Evolutionary conservation across 768 basidiomycete species (phyloP), one percentile per base, ranked within the genome.

Genomic region (Lactarius psammicola): DNA sequence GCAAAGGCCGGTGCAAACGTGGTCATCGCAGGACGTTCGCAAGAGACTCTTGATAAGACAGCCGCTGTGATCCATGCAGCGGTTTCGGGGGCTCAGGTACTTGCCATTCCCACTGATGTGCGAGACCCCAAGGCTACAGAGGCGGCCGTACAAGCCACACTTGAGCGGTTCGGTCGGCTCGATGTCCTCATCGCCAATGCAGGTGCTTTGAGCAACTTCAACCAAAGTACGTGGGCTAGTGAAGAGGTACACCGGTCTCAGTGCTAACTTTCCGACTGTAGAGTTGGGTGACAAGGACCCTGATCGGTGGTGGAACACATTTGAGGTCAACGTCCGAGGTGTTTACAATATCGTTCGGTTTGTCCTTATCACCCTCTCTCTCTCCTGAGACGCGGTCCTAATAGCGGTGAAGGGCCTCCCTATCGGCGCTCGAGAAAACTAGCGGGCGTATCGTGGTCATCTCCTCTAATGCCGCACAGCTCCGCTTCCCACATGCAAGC

Each of bases 1-100:
- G 71, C 75, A 4, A 69, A 69, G 1, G 72, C 74, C 4, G 75
- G 75, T 18, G 74, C 72, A 8, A 67, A 56, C n/a, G 20, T 75
- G 18, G 66, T 71, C 9, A 63, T 75, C 4, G 63, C 68, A n/a
- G 71, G 71, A 1, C 70, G 73, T 2, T 61, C 63, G 2, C 17
- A 56, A 42, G 62, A 23, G 4, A 61, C 70, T 4, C 60, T 75
- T 51, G 69, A 65, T 10, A 72, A 64, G 23, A 72, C 69, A 26
- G 38, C 74, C 69, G n/a, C 55, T 44, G 17, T 64, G 63, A 18
- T 73, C 75, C 44, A 36, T 62, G 40, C 17, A 61, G 7, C n/a
- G 55, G 23, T 56, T 1, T 60, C 56, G 23, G 34, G 61, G 8
- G 68, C 68, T 0, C 56, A 59, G 23, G 68, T 75, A 36, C 63